These are phyloP conservation scores for Phytophthora pinifolia DNA, from an alignment of 352 stramenopile genomes.

Conservation along the genomic window DNA sequence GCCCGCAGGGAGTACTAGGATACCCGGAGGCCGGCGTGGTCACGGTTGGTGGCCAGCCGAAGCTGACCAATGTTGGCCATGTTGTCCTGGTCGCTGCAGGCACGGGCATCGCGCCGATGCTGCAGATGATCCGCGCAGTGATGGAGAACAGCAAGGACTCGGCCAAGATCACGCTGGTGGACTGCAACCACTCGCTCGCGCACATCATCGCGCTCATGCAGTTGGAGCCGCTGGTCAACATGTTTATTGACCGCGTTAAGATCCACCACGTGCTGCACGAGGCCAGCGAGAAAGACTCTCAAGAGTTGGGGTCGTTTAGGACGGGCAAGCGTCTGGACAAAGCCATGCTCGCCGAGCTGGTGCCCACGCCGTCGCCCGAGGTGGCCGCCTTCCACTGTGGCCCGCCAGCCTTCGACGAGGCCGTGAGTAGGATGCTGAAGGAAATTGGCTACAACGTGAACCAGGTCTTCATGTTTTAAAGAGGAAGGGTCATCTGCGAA, in stretches of 20 bases:
- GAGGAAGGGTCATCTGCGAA: background rate
- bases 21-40: slow-evolving; percentile 59
- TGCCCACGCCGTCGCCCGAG: slow-evolving; percentile 39
- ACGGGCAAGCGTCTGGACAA: slow-evolving; percentile 52
- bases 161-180: slow-evolving; percentile 72
- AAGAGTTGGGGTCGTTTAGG: slow-evolving; percentile 52
- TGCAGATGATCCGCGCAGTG: slow-evolving; percentile 72
- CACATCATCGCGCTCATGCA: slow-evolving; percentile 73
- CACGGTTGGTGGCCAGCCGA: slow-evolving; percentile 44
- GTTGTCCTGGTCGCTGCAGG: slow-evolving; percentile 76
- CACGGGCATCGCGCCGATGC: slow-evolving; percentile 82
- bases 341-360: slow-evolving; percentile 41
- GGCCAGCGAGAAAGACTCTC: slow-evolving; percentile 41
- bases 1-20: slow-evolving; percentile 61
- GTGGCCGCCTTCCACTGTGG: slow-evolving; percentile 76
- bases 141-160: slow-evolving; percentile 57
- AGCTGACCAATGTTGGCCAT: slow-evolving; percentile 50
- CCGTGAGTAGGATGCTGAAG: slow-evolving; percentile 42
- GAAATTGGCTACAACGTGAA: slow-evolving; percentile 46
- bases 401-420: slow-evolving; percentile 71
- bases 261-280: slow-evolving; percentile 69
- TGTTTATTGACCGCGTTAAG: slow-evolving; percentile 66
- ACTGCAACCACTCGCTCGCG: slow-evolving; percentile 69
- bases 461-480: slow-evolving; percentile 73
- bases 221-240: slow-evolving; percentile 76